These are phyloP conservation scores for Ustilago loliicola DNA, from an alignment of 1,284 basidiomycete species.

Conservation along the genomic window DNA sequence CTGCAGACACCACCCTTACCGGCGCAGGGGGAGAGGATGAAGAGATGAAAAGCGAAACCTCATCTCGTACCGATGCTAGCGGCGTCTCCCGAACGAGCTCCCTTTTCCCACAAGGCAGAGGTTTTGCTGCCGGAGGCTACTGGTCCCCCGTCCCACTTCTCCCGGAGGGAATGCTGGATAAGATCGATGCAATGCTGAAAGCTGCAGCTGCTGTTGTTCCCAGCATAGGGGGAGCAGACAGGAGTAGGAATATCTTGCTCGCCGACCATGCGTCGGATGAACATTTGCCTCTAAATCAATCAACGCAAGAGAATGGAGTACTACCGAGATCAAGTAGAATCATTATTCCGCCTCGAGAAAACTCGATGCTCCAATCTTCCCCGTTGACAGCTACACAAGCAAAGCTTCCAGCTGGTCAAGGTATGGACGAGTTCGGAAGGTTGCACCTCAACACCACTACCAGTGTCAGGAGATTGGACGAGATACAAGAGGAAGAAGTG, in stretches of 20 bases:
- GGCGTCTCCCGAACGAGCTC: conserved; percentile 33
- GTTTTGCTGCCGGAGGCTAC: conserved; percentile 55
- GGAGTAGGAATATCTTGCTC: conserved; percentile 26
- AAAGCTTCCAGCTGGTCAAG: neutral
- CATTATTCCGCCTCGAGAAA: conserved; percentile 40
- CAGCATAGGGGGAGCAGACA: neutral
- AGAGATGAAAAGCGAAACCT: conserved; percentile 33
- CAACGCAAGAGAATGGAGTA: neutral
- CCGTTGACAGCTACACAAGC: neutral
- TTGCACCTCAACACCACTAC: conserved; percentile 3
- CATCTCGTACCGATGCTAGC: conserved; percentile 29
- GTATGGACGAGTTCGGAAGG: conserved; percentile 20
- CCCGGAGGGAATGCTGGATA: conserved; percentile 54
- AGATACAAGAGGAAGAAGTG: conserved; percentile 15
- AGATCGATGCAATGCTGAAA: conserved; percentile 40
- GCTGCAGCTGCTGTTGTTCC: conserved; percentile 32
- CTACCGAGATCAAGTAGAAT: conserved; percentile 23
- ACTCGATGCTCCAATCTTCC: conserved; percentile 23
- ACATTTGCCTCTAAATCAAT: conserved; percentile 9
- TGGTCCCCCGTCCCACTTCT: conserved; percentile 63
- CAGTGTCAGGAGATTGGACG: neutral
- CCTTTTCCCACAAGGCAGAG: conserved; percentile 60
- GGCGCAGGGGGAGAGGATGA: conserved; percentile 5
- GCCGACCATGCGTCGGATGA: conserved; percentile 32
- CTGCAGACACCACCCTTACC: conserved; percentile 1